phyloP scores from a whole-genome alignment of 768 basidiomycete species.

The Lactifluus volemus region DNA sequence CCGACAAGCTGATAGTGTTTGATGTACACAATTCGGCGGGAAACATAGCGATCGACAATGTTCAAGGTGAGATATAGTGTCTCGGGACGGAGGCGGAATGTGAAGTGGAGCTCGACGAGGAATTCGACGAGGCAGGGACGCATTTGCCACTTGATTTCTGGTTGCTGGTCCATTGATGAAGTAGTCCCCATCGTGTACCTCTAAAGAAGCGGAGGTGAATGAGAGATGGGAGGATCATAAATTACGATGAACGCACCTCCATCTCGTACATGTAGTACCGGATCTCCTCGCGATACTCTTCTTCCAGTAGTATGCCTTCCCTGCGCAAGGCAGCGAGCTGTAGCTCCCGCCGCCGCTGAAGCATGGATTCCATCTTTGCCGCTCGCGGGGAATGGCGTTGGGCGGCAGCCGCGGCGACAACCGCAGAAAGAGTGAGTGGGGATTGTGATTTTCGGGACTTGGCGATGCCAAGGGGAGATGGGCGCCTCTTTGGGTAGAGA shows the following conservation, averaged over 20 bases:
- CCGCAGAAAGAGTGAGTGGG: conserved; percentile 37
- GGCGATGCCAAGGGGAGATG: conserved; percentile 69
- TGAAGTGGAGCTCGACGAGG: conserved; percentile 96
- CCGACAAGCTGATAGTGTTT: conserved; percentile 99
- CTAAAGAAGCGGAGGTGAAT: conserved; percentile 32
- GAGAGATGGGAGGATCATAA: background rate
- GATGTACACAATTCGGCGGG: conserved; percentile 95
- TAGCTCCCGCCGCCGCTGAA: conserved; percentile 60
- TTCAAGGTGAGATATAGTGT: conserved; percentile 98
- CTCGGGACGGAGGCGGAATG: conserved; percentile 95
- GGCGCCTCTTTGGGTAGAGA: conserved; percentile 78
- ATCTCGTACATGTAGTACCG: conserved; percentile 92
- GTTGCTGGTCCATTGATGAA: conserved; percentile 97
- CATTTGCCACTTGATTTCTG: conserved; percentile 99
- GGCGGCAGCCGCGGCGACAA: conserved; percentile 28
- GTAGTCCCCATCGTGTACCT: conserved; percentile 83
- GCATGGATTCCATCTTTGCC: conserved; percentile 47
- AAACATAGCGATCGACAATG: conserved; percentile 98
- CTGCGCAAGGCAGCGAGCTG: conserved; percentile 61
- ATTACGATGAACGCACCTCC: conserved; percentile 67
- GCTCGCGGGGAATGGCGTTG: conserved; percentile 57
- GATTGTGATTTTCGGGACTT: conserved; percentile 48
- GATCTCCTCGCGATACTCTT: conserved; percentile 93
- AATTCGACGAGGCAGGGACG: conserved; percentile 98
- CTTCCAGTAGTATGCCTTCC: conserved; percentile 77